A percentile compares a stretch with the other conserved stretches of the same genome.
These are phyloP conservation scores for Rhizophagus sp. DNA, from an alignment of 192 early-diverging fungal species.

Conservation along the genomic window DNA sequence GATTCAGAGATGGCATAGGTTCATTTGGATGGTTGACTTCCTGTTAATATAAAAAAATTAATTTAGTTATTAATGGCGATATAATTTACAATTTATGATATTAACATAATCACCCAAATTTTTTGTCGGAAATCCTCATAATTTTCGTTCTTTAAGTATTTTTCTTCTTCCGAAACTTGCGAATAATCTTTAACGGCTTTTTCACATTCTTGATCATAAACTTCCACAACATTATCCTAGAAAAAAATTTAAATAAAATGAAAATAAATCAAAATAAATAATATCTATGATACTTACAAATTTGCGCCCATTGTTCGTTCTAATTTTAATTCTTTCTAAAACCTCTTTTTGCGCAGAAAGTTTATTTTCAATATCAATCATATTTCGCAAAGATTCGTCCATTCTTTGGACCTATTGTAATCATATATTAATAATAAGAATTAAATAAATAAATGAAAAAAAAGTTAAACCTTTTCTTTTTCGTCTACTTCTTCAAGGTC, in stretches of 20 bases:
- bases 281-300: conserved; percentile 31
- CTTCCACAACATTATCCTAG: conserved; percentile 31
- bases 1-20: conserved; percentile 27
- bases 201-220: conserved; percentile 10
- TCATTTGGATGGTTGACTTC: conserved; percentile 36
- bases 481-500: conserved; percentile 6
- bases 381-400: conserved; percentile 19
- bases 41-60: conserved; percentile 5
- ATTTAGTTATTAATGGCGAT: background rate
- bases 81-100: background rate
- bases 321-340: background rate
- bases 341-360: conserved; percentile 9
- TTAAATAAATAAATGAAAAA: background rate
- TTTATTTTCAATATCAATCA: conserved; percentile 30
- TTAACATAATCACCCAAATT: conserved; percentile 33
- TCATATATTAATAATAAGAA: background rate
- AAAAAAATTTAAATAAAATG: background rate
- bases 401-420: conserved; percentile 19
- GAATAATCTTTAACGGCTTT: background rate
- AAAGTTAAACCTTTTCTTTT: background rate
- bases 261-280: background rate
- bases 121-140: conserved; percentile 34
- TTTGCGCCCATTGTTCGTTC: background rate
- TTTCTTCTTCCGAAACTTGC: background rate
- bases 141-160: conserved; percentile 28